Evolutionary conservation across 768 basidiomycete species (phyloP), one percentile per base, ranked within the genome.

Genomic region (Omphalotus guepiniiformis): DNA sequence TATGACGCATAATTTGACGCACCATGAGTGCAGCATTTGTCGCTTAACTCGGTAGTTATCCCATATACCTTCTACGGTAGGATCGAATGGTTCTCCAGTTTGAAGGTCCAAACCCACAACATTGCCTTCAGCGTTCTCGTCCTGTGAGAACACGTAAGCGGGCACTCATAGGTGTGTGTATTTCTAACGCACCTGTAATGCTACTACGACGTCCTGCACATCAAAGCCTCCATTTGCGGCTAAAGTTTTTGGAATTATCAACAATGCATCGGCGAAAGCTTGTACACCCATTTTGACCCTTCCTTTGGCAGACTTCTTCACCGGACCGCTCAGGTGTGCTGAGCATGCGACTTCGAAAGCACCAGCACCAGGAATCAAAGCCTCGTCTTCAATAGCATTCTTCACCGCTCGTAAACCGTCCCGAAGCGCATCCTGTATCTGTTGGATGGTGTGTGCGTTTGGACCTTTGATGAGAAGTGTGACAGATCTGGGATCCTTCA

Each of bases 31-130:
- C 38, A 99, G 70, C 93, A 99, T 96, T 63, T 99, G 96, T 51
- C 95, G 76, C 75, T 99, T 99, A 51, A 99, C 96, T 55, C 96
- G 77, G 63, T 96, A 98, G 70, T 97, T 98, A 64, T 99, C 96
- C 94, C 94, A 99, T 22, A 99, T 84, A 29, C 96, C 96, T 61
- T 93, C 88, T 4, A 91, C 84, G 8, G 90, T 90, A 18, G 96
- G 96, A 61, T 99, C 95, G 61, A 95, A 88, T 1, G 95, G 93
- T 65, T 96, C 93, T 42, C 96, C 96, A 15, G 93, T 88, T 62
- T 92, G 74, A 29, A 99, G 72, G 68, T 98, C 91, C 52, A 99
- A 65, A 13, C 96, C 96, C 53, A 95, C 94, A 36, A 80, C 69
- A 59, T 90, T 89, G n/a, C 93, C 93, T 54, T 96, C 93, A 1